Evolutionary conservation across 2,329 filamentous ascomycete species (phyloP).

Genomic region (Trichoderma brevicompactum): DNA sequence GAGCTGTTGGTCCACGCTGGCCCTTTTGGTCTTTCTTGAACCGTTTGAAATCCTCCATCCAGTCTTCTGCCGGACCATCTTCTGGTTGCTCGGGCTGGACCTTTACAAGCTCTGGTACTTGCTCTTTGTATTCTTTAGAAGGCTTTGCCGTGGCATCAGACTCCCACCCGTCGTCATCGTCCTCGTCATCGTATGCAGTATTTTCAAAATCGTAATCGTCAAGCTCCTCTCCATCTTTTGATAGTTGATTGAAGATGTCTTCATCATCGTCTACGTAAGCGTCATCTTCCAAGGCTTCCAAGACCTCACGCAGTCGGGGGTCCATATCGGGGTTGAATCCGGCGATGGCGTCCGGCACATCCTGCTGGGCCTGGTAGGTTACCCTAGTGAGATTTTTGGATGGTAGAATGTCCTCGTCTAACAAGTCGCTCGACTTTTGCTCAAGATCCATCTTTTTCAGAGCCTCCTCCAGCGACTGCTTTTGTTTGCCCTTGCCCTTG

Average conservation of each 20-base stretch:
- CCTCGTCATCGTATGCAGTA: conserved; percentile 58
- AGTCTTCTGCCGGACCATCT: conserved; percentile 73
- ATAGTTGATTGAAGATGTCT: conserved; percentile 79
- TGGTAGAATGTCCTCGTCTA: conserved; percentile 76
- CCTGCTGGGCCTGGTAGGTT: conserved; percentile 91
- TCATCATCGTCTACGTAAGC: conserved; percentile 88
- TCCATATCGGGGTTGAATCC: conserved; percentile 99
- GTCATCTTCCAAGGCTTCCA: conserved; percentile 94
- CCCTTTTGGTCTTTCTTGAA: conserved; percentile 82
- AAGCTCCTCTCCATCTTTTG: conserved; percentile 71
- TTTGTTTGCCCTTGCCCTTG: conserved; percentile 75
- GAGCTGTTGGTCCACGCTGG: conserved; percentile 45
- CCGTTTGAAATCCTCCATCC: conserved; percentile 90
- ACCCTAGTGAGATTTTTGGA: conserved; percentile 76
- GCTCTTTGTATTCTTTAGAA: conserved; percentile 58
- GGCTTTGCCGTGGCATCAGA: conserved; percentile 89
- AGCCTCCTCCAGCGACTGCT: conserved; percentile 81
- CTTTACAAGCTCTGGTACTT: conserved; percentile 55
- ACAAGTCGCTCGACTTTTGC: conserved; percentile 59
- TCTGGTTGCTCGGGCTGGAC: conserved; percentile 54
- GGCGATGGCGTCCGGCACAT: conserved; percentile 86
- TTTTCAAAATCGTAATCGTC: conserved; percentile 81
- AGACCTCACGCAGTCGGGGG: conserved; percentile 82
- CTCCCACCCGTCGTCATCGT: conserved; percentile 84
- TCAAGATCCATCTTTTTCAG: conserved; percentile 65